A percentile compares a stretch with the other conserved stretches of the same genome.
These are phyloP conservation scores for Plasmodium coatneyi DNA, from an alignment of 169 alveolate species.

Conservation along the genomic window DNA sequence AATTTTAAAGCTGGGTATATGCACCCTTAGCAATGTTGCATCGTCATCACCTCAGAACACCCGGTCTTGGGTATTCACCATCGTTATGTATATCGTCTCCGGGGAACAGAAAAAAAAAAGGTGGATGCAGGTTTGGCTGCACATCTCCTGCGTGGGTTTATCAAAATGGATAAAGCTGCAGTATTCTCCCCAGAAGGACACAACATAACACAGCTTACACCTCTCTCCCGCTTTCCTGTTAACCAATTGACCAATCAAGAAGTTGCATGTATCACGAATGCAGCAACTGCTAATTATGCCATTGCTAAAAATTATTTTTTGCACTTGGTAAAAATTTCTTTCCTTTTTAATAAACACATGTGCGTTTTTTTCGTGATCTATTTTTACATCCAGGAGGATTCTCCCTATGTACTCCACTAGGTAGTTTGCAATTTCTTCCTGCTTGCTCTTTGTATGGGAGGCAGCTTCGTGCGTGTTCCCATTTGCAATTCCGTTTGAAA, in stretches of 20 bases:
- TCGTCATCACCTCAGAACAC: not conserved
- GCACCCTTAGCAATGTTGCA: not conserved
- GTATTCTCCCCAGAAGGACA: constrained; percentile 34
- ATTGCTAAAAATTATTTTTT: constrained; percentile 65
- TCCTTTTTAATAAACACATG: constrained; percentile 12
- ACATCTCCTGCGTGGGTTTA: constrained; percentile 40
- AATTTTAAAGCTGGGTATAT: not conserved
- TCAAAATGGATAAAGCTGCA: constrained; percentile 51
- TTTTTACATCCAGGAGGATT: constrained; percentile 58
- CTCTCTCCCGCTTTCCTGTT: not conserved
- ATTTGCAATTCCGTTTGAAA: not conserved
- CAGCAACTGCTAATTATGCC: constrained; percentile 32
- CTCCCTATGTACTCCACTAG: constrained; percentile 69
- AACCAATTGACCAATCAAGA: constrained; percentile 4
- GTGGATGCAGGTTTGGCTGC: constrained; percentile 29
- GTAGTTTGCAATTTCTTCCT: constrained; percentile 27
- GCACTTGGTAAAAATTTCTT: constrained; percentile 36
- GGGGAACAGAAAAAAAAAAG: constrained; percentile 9
- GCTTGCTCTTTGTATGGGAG: not conserved
- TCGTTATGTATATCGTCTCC: constrained; percentile 3
- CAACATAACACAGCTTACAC: constrained; percentile 29
- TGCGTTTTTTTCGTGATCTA: constrained; percentile 16
- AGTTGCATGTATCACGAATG: constrained; percentile 12
- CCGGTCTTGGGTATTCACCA: constrained; percentile 14
- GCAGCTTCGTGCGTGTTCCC: not conserved